Conservation (phyloP, 78 protist genomes). For the Guillardia theta region DNA sequence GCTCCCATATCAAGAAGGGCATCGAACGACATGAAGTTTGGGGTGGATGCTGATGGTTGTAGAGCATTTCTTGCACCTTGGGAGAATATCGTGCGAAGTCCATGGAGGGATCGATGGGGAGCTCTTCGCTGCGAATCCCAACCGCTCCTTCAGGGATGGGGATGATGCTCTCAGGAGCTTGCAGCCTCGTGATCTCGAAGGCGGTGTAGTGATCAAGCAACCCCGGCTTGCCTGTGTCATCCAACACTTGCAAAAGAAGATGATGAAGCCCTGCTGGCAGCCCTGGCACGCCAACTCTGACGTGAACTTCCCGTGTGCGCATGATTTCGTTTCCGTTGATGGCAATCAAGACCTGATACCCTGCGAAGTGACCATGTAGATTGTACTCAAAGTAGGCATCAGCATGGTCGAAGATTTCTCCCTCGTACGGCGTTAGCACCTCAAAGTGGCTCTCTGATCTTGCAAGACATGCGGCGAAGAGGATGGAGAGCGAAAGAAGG, state of each 20-base stretch:
- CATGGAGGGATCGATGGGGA: background rate
- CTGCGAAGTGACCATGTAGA: background rate
- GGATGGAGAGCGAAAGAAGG: no score
- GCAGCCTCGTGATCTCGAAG: background rate
- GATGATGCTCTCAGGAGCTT: background rate
- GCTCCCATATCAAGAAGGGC: slow-evolving; percentile 7
- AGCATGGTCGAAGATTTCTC: background rate
- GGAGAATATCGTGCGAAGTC: background rate
- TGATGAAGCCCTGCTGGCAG: background rate
- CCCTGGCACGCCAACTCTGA: background rate
- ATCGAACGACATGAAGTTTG: background rate
- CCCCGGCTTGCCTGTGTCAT: background rate
- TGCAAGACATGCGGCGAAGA: no score
- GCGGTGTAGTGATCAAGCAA: background rate
- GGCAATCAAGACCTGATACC: background rate
- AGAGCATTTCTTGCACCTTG: background rate
- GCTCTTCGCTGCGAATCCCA: background rate
- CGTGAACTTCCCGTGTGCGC: background rate
- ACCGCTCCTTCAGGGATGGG: background rate
- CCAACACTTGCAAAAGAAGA: background rate
- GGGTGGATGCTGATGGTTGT: background rate
- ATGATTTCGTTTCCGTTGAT: background rate
- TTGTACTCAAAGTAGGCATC: background rate
- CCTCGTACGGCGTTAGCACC: background rate
- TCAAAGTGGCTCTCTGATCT: background rate